Evolutionary conservation across 2,329 filamentous ascomycete species (phyloP), one percentile per base, ranked within the genome.

Genomic region (Aspergillus phoenicis): DNA sequence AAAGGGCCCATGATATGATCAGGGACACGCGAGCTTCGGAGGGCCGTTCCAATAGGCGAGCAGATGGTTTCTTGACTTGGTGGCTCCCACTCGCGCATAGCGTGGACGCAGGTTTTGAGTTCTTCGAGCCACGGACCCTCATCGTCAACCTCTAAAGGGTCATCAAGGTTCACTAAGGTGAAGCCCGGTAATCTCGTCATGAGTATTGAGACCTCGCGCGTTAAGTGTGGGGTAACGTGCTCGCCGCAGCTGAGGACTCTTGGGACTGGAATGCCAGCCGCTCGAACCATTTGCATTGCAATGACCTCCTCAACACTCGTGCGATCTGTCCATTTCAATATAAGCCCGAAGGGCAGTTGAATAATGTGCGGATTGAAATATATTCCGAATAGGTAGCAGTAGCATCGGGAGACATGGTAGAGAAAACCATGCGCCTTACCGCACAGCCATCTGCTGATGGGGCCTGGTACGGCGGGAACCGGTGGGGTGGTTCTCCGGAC

Each of bases 151-250:
- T 66, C 61, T 38, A 79, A 65, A 17, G 22, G 39, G 55, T 76
- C 66, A 17, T 60, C 64, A 3, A 65, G 66, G 54, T 77, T 73
- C 17, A 66, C 69, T 26, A 79, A 62, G 10, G 69, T 53, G 6
- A 66, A 57, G 3, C 77, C 75, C 13, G 74, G 77, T 55, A 78
- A 60, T 33, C 76, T 71, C 17, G 77, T 80, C 75, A 81, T 80
- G 15, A 49, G 45, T 6, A 49, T 49, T 1, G 45, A 49, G 15
- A 49, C 28, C 17, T n/a, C 30, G 8, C 47, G 24, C 28, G 68
- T 66, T 20, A 39, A 59, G 6, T 60, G 59, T 6, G 22, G 47
- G 48, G 62, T 28, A 5, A 64, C 68, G 52, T 78, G 73, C 48
- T 77, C 73, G 5, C 75, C 72, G 39, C 67, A 77, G 57, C 60